These are phyloP conservation scores for Xylaria sp. DNA, from an alignment of 2,329 filamentous ascomycete species.

Conservation along the genomic window DNA sequence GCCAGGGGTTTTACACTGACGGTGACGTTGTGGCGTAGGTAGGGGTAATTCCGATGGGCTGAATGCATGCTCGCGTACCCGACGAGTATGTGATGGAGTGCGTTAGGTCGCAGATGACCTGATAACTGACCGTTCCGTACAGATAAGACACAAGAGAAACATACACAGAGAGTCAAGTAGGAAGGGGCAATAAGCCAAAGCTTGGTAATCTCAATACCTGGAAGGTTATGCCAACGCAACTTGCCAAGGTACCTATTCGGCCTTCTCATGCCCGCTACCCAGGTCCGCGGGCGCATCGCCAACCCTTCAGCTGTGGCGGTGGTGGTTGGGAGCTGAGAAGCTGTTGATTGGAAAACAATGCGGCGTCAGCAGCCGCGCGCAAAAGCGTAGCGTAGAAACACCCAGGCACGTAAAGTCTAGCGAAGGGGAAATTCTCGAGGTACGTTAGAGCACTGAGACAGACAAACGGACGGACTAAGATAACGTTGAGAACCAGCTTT, in stretches of 20 bases:
- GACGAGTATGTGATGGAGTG: slow-evolving; percentile 8
- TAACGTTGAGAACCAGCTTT: neutral
- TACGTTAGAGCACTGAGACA: neutral
- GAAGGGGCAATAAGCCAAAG: neutral
- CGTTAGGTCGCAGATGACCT: slow-evolving; percentile 4
- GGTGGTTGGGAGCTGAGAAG: slow-evolving; percentile 30
- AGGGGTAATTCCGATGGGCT: slow-evolving; percentile 24
- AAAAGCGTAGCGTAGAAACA: slow-evolving; percentile 7
- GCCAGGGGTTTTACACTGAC: slow-evolving; percentile 12
- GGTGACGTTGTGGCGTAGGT: slow-evolving; percentile 32
- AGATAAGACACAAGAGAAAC: too few relatives aligned
- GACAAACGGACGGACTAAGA: neutral
- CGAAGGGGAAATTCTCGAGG: too few relatives aligned
- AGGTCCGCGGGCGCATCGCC: slow-evolving; percentile 8
- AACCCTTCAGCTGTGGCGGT: slow-evolving; percentile 10
- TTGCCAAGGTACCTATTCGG: neutral
- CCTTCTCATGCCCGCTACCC: neutral
- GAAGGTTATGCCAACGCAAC: neutral
- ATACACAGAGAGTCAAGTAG: neutral
- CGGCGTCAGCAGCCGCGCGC: slow-evolving; percentile 30
- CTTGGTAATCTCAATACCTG: neutral
- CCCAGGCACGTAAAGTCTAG: too few relatives aligned
- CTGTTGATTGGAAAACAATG: slow-evolving; percentile 23
- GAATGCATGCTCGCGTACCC: slow-evolving; percentile 10
- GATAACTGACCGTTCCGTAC: neutral